Evolutionary conservation across 176 grass and related monocot species (phyloP), one percentile per base, ranked within the genome.

Genomic region (Alopecurus myosuroides): DNA sequence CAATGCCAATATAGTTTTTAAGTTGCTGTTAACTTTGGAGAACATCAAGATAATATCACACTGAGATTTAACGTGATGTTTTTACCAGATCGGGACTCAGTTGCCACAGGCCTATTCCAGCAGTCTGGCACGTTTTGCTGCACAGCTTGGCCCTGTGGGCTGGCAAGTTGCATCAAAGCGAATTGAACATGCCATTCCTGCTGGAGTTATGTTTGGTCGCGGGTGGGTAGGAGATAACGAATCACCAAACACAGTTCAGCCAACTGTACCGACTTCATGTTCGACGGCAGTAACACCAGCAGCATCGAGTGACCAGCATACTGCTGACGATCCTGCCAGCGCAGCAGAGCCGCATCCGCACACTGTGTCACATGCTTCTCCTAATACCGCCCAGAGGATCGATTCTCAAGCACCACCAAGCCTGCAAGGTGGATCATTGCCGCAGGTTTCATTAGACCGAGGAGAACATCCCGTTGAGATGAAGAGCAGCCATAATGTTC

Each of bases 41-140:
- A 74, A 79, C 45, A 81, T 64, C n/a, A 73, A 77, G 46, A 81
- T 52, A 53, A 9, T 37, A 75, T 79, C 3, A 44, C 41, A 49
- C 66, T 78, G 42, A 48, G 57, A 4, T 82, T 56, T 57, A 84
- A 88, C 62, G 79, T 30, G 25, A 80, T 85, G 22, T n/a, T 85
- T 77, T 89, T 46, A 79, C 23, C 84, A 99, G 97, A 86, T 99
- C 71, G 91, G 97, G 28, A 76, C 92, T 87, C 92, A 89, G 66
- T 66, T 92, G 70, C 87, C 86, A 62, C 84, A 94, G 52, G 81
- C 86, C 18, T 99, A 92, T 62, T 73, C 93, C 25, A 65, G 84
- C 40, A 99, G 97, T 71, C 79, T 99, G 65, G 94, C 93, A 76
- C 89, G 90, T 55, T 99, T 92, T 89, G 91, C 94, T 77, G 85